Evolutionary conservation across 495 filamentous ascomycete genomes (phyloP).

Genomic region (Penicillium silybi): DNA sequence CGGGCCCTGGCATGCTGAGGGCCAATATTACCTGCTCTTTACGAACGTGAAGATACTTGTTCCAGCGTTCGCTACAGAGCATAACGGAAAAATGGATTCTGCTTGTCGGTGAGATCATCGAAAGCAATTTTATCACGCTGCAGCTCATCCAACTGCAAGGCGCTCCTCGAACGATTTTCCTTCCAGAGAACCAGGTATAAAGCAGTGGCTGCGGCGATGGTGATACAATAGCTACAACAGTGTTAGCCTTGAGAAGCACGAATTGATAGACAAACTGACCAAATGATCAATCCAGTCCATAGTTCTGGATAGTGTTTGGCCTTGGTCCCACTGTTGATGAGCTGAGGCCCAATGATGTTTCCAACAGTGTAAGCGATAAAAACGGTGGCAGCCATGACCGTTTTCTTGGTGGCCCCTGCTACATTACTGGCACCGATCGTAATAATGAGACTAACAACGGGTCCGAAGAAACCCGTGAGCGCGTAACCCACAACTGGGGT

Average conservation of each 20-base stretch:
- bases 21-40: neutral
- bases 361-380: conserved; percentile 74
- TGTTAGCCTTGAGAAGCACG: conserved; percentile 2
- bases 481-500: conserved; percentile 66
- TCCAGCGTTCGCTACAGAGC: conserved; percentile 42
- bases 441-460: conserved; percentile 61
- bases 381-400: conserved; percentile 64
- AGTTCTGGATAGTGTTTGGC: conserved; percentile 63
- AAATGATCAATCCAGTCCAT: conserved; percentile 68
- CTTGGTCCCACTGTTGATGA: conserved; percentile 59
- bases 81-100: conserved; percentile 74
- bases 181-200: conserved; percentile 54
- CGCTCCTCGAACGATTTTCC: conserved; percentile 53
- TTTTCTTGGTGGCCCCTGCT: conserved; percentile 76
- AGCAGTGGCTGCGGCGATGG: conserved; percentile 48
- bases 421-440: conserved; percentile 68
- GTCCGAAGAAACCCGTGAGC: conserved; percentile 67
- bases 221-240: conserved; percentile 59
- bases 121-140: conserved; percentile 64
- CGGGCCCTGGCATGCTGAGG: neutral
- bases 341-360: conserved; percentile 68
- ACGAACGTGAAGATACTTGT: neutral
- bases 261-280: conserved; percentile 38
- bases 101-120: conserved; percentile 68
- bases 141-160: conserved; percentile 50